Evolutionary conservation across 768 basidiomycete genomes (phyloP), one percentile per base, ranked within the genome.

Genomic region (Candolleomyces aberdarensis): DNA sequence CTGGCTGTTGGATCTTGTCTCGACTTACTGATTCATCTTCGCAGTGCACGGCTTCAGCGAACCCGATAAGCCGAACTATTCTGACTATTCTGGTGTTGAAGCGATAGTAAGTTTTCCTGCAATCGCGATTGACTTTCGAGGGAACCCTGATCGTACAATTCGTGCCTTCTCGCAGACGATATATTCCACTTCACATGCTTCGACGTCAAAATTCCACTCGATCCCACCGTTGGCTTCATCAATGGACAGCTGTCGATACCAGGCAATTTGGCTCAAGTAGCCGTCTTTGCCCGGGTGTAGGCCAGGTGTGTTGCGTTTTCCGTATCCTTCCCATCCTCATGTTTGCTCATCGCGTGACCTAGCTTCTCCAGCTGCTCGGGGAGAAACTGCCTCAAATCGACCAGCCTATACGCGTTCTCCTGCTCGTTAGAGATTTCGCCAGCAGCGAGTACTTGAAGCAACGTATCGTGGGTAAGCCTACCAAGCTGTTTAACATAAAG

Each of bases 101-200:
- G 93, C 69, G 94, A 95, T 68, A 85, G 91, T 90, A 71, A 54
- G 81, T 55, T 15, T 65, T n/a, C n/a, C 41, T n/a, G 26, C 26
- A 26, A 26, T 26, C 26, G 26, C 26, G 26, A 26, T 26, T 26
- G 26, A 26, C 26, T 26, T 26, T 26, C 26, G 26, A 26, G 26
- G 3, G 26, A 26, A 26, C 26, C 26, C 26, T 26, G 26, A 26
- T 3, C 26, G 26, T 26, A 26, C 26, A 26, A 26, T 26, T 26
- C 3, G 26, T 26, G 26, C 26, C 26, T n/a, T 43, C 11, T 43
- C 41, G 13, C 41, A 94, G 92, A 87, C 29, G 87, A 84, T 58
- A 88, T 87, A 78, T 94, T 94, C 76, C 86, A 91, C 70, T 95
- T 94, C 73, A 93, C 87, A 40, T 94, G 91, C 72, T 95, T 95